Base-by-base conservation (phyloP, 371 early-diverging fungal genomes). In the Mucor circinelloides region DNA sequence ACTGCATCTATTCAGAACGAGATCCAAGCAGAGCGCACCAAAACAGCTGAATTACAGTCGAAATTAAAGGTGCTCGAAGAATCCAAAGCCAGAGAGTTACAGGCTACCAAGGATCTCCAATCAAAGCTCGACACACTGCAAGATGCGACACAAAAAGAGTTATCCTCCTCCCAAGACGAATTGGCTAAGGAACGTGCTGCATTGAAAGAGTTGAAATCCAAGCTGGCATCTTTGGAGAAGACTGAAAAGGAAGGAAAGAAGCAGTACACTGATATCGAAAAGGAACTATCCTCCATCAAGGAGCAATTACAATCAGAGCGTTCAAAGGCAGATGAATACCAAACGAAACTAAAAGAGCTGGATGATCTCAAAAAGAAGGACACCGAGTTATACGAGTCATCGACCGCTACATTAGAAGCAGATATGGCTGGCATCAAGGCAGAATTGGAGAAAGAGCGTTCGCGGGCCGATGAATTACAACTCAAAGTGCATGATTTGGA, bases 271-370 rank as follows among this genome's bases (percentile, higher is more conserved):
- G 31, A 32, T 1, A n/a, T 58, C 15, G 25, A 34, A 58, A 32
- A 34, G 34, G 25, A 66, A 17, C n/a, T 70, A 28, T 38, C 60
- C 1, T 30, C 19, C 19, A 2, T 42, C 7, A 65, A 65, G 31
- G 27, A 66, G 4, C 46, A 52, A 21, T 17, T 70, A 8, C n/a
- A 54, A 21, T 23, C 32, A 19, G 67, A 70, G 8, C 67, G 23
- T 8, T 36, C 56, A 38, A 61, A 38, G 31, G 61, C 61, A 9
- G 28, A 61, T 25, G 40, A 59, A 28, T 28, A 59, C 3, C 50
- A 59, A 34, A 10, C 40, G 42, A 23, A 57, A 31, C 32, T 64
- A 42, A 28, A 44, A 13, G 65, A 64, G 0, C 30, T 64, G 12
- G 44, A 64, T 15, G 32, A 30, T 15, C 32, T 32, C n/a, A 58